phyloP scores from a whole-genome alignment of 2,329 filamentous ascomycete genomes.

The Orbilia blumenaviensis region DNA sequence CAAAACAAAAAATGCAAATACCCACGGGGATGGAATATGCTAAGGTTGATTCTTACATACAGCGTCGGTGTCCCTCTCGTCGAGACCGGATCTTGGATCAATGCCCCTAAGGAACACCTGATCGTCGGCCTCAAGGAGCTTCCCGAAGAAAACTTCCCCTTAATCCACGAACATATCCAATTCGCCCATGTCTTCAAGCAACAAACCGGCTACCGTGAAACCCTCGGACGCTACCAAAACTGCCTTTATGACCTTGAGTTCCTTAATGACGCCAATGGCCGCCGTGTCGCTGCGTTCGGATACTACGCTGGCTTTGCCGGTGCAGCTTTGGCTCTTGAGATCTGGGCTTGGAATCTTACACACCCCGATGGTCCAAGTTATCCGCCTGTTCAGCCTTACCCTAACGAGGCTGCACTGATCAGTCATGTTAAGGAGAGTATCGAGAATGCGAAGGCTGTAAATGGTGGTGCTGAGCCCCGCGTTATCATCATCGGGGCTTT shows the following conservation, averaged over 20 bases:
- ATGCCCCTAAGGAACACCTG: slow-evolving; percentile 74
- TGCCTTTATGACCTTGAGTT: slow-evolving; percentile 88
- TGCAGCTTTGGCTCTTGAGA: slow-evolving; percentile 77
- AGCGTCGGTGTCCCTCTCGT: slow-evolving; percentile 72
- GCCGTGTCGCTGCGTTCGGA: slow-evolving; percentile 75
- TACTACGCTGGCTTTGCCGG: slow-evolving; percentile 81
- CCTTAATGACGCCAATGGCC: slow-evolving; percentile 75
- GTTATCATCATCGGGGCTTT: slow-evolving; percentile 85
- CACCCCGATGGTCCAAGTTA: slow-evolving; percentile 69
- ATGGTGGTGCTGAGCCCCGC: slow-evolving; percentile 73
- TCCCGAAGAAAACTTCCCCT: slow-evolving; percentile 74
- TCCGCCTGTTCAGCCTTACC: slow-evolving; percentile 67
- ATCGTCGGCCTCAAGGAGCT: slow-evolving; percentile 82
- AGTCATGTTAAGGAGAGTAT: slow-evolving; percentile 77
- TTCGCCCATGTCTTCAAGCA: slow-evolving; percentile 80
- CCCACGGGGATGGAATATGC: neutral
- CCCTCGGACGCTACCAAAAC: slow-evolving; percentile 81
- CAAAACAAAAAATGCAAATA: neutral
- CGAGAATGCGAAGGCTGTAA: slow-evolving; percentile 70
- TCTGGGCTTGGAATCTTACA: slow-evolving; percentile 83
- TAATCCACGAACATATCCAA: slow-evolving; percentile 76
- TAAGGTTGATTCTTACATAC: neutral
- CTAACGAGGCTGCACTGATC: slow-evolving; percentile 78
- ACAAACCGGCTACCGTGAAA: slow-evolving; percentile 80
- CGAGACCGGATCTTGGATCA: slow-evolving; percentile 72